phyloP scores from a whole-genome alignment of 805 yeast genomes.

The Candida endomychidarum region DNA sequence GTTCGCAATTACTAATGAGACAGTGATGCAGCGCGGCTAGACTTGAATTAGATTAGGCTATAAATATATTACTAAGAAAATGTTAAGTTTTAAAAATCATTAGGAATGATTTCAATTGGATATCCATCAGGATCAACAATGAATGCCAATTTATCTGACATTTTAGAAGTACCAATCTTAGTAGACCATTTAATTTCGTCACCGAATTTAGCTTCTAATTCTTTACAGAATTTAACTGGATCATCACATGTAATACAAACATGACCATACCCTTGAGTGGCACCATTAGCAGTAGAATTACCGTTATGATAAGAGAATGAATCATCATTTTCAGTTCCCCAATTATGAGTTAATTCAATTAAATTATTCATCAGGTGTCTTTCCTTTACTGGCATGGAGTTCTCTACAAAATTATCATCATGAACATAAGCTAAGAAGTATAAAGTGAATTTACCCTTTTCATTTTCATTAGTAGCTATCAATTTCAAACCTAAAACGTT shows the following conservation, averaged over 20 bases:
- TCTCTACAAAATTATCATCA: slow-evolving; percentile 42
- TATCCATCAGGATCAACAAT: slow-evolving; percentile 90
- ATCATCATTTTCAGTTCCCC: slow-evolving; percentile 86
- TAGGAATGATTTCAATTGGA: slow-evolving; percentile 59
- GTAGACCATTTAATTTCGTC: slow-evolving; percentile 53
- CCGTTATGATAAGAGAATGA: slow-evolving; percentile 81
- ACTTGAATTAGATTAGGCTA: too few relatives aligned
- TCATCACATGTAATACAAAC: slow-evolving; percentile 70
- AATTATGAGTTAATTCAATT: slow-evolving; percentile 89
- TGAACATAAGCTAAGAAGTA: slow-evolving; percentile 81
- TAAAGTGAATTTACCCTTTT: slow-evolving; percentile 75
- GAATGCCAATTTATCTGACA: slow-evolving; percentile 62
- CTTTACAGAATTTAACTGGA: slow-evolving; percentile 56
- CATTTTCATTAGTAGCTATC: slow-evolving; percentile 53
- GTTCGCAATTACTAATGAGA: slow-evolving; percentile 2
- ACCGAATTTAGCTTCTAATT: slow-evolving; percentile 46
- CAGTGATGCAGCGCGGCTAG: too few relatives aligned
- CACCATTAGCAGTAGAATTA: slow-evolving; percentile 52
- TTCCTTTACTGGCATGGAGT: slow-evolving; percentile 20
- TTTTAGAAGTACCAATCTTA: slow-evolving; percentile 54
- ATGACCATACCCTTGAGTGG: slow-evolving; percentile 85
- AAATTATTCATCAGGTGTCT: slow-evolving; percentile 55
- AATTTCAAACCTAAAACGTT: slow-evolving; percentile 81
- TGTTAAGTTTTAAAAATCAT: too few relatives aligned
- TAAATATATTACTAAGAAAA: too few relatives aligned